Evolutionary conservation across 2,329 filamentous ascomycete species (phyloP).

Genomic region (Didymella keratinophila): DNA sequence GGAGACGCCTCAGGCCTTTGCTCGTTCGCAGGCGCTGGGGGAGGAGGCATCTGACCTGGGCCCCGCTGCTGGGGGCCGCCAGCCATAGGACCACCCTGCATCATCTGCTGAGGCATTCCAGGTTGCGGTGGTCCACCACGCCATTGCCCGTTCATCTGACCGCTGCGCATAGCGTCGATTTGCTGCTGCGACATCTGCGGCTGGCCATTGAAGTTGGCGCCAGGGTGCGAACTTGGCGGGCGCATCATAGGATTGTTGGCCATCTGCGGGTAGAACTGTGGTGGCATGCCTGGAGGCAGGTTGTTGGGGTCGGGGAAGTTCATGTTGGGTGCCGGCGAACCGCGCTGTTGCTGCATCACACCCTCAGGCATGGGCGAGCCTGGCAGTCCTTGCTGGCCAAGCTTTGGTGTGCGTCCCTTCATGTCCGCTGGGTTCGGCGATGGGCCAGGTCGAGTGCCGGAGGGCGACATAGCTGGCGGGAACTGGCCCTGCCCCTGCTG

Average conservation of each 20-base stretch:
- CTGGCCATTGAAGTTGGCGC: conserved; percentile 66
- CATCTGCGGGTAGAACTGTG: conserved; percentile 49
- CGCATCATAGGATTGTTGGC: conserved; percentile 62
- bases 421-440: conserved; percentile 82
- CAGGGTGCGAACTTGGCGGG: conserved; percentile 56
- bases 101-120: conserved; percentile 65
- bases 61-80: conserved; percentile 76
- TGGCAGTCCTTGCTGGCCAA: conserved; percentile 72
- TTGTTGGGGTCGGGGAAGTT: conserved; percentile 54
- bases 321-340: conserved; percentile 66
- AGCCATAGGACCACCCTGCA: conserved; percentile 54
- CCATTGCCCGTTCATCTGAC: conserved; percentile 22
- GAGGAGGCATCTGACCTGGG: conserved; percentile 57
- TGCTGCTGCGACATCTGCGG: conserved; percentile 69
- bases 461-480: conserved; percentile 72
- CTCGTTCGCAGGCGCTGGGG: conserved; percentile 55
- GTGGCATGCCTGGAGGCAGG: conserved; percentile 52
- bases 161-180: conserved; percentile 56
- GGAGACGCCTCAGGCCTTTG: conserved; percentile 58
- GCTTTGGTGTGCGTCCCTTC: conserved; percentile 78
- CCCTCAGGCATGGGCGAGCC: conserved; percentile 74
- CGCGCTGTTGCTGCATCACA: conserved; percentile 67
- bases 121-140: conserved; percentile 45
- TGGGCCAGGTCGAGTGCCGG: conserved; percentile 71
- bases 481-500: conserved; percentile 62